Evolutionary conservation across 2,329 filamentous ascomycete species (phyloP), one percentile per base, ranked within the genome.

Genomic region (Daldinia sp.): DNA sequence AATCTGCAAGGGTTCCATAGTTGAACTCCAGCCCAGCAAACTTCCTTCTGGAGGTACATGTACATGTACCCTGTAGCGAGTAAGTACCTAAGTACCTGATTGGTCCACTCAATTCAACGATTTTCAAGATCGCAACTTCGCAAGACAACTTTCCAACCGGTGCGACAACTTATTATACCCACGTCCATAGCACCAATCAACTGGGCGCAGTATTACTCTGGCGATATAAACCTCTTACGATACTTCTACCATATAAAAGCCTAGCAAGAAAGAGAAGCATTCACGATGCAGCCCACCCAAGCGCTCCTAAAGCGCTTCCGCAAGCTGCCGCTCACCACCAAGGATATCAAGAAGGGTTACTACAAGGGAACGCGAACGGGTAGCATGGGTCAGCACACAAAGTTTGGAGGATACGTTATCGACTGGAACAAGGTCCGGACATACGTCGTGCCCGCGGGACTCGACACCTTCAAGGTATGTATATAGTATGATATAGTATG

Each of bases 351-450:
- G 80, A 93, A 93, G 78, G 95, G 94, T 74, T 99, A 91, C 88
- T 99, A 99, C 89, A 98, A 98, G 86, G 96, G 96, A 79, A 98
- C 92, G 76, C 87, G 94, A 53, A 91, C 93, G 0, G 96, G 96
- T 1, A 89, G 92, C 46, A 94, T 97, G 89, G 96, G 96, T 80
- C 82, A 85, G 13, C 93, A 97, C 82, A 94, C 92, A 61, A 92
- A 92, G 79, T 88, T 89, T 78, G 96, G 95, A 80, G 90, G 90
- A 57, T 99, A 96, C 81, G 80, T 89, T 53, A 90, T 98, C 73
- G 92, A 98, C 73, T 97, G 88, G 86, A 82, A 85, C 63, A 97
- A 97, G 82, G 93, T 98, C 77, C 90, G 95, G 81, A 97, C 94
- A 61, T 99, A 94, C 79, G 91, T 92, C 63, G 93, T 93, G 74